A percentile compares a stretch with the other conserved stretches of the same genome.
phyloP scores from a whole-genome alignment of 2,329 filamentous ascomycete species.

The Shiraia sp. region DNA sequence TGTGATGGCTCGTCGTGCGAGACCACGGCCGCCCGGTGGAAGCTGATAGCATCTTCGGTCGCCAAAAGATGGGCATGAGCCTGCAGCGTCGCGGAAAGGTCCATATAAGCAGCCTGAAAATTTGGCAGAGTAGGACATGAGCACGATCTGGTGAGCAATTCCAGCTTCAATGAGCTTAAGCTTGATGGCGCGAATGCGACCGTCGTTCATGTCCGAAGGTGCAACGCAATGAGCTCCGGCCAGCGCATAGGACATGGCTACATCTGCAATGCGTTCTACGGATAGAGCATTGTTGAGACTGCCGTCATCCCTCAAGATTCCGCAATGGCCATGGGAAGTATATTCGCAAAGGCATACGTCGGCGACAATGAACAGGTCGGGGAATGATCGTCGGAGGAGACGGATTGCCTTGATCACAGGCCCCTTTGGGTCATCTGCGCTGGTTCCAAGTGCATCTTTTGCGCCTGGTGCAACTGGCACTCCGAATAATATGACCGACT shows the following conservation, averaged over 20 bases:
- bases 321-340: conserved; percentile 96
- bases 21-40: conserved; percentile 85
- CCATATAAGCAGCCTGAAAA: conserved; percentile 97
- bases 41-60: conserved; percentile 97
- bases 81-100: conserved; percentile 94
- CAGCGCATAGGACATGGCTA: conserved; percentile 96
- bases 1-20: conserved; percentile 86
- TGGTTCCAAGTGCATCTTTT: conserved; percentile 90
- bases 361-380: conserved; percentile 84
- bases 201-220: conserved; percentile 98
- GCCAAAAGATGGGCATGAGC: conserved; percentile 87
- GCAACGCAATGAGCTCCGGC: conserved; percentile 96
- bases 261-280: conserved; percentile 92
- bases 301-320: conserved; percentile 90
- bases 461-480: conserved; percentile 79
- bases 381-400: conserved; percentile 81
- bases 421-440: conserved; percentile 89
- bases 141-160: conserved; percentile 83
- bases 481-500: conserved; percentile 93
- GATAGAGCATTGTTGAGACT: conserved; percentile 91
- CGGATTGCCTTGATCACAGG: conserved; percentile 89
- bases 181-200: conserved; percentile 95
- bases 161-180: conserved; percentile 95
- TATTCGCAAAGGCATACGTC: conserved; percentile 99
- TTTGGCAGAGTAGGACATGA: conserved; percentile 99